These are phyloP conservation scores for Neodidymelliopsis sp. DNA, from an alignment of 2,329 filamentous ascomycete species.

Conservation along the genomic window DNA sequence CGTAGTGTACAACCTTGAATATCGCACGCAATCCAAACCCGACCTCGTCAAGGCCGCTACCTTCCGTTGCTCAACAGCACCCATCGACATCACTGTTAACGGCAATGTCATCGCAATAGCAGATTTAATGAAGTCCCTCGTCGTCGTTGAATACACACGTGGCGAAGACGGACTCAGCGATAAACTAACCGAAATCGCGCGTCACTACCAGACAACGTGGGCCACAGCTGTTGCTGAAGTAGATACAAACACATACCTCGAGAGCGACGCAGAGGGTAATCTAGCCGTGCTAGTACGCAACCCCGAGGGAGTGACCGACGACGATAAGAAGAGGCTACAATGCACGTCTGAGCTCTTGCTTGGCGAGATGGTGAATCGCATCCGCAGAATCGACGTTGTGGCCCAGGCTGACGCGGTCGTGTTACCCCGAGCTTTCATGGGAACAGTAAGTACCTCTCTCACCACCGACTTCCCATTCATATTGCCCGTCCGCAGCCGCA, in stretches of 20 bases:
- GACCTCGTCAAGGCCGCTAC: slow-evolving; percentile 73
- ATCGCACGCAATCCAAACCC: slow-evolving; percentile 61
- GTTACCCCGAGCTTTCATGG: slow-evolving; percentile 83
- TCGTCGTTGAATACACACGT: slow-evolving; percentile 74
- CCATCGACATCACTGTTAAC: slow-evolving; percentile 79
- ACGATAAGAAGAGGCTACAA: slow-evolving; percentile 75
- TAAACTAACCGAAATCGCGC: slow-evolving; percentile 74
- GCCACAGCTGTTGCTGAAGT: slow-evolving; percentile 78
- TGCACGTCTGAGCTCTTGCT: slow-evolving; percentile 83
- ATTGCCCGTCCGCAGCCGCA: too few species aligned
- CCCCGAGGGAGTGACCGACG: slow-evolving; percentile 71
- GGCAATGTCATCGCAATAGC: slow-evolving; percentile 81
- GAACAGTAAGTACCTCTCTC: slow-evolving; percentile 70
- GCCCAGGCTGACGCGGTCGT: slow-evolving; percentile 71
- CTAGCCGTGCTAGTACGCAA: slow-evolving; percentile 82
- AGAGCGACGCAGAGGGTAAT: slow-evolving; percentile 88
- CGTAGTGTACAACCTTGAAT: slow-evolving; percentile 65
- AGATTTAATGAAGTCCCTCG: slow-evolving; percentile 93
- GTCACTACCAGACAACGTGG: slow-evolving; percentile 85
- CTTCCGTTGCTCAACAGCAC: slow-evolving; percentile 83
- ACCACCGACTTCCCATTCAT: too few species aligned
- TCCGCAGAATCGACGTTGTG: slow-evolving; percentile 75
- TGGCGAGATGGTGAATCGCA: slow-evolving; percentile 92
- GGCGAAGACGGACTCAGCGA: slow-evolving; percentile 65
- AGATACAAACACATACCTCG: slow-evolving; percentile 76